phyloP scores from a whole-genome alignment of 1,284 basidiomycete genomes.

The Cryptococcus sp. region DNA sequence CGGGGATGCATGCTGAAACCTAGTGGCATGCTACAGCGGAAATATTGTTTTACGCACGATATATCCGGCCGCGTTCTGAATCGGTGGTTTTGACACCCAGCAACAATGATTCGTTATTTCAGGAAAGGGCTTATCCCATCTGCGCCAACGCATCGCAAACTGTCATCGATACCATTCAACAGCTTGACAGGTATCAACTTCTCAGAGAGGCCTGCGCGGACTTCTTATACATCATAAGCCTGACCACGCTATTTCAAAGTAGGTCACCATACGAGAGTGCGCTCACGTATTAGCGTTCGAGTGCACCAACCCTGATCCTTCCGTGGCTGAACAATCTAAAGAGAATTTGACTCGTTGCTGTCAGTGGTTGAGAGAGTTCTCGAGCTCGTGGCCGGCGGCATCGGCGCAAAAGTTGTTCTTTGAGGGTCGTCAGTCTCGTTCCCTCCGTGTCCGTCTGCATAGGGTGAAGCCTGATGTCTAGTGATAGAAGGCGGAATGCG shows the following conservation, averaged over 20 bases:
- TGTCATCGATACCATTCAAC: slow-evolving; percentile 30
- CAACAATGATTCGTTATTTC: neutral
- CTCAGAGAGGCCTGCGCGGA: slow-evolving; percentile 37
- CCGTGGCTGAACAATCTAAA: slow-evolving; percentile 26
- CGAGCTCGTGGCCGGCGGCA: slow-evolving; percentile 38
- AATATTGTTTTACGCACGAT: slow-evolving; percentile 39
- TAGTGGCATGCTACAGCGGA: slow-evolving; percentile 23
- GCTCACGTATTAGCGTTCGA: slow-evolving; percentile 17
- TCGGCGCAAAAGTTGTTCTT: slow-evolving; percentile 43
- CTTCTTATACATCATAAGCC: slow-evolving; percentile 37
- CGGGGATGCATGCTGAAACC: neutral
- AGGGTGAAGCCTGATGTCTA: no score
- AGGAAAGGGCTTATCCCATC: slow-evolving; percentile 17
- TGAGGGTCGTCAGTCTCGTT: slow-evolving; percentile 20
- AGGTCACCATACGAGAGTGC: slow-evolving; percentile 1
- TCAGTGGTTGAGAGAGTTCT: slow-evolving; percentile 40
- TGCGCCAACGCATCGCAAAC: slow-evolving; percentile 37
- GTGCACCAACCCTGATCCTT: slow-evolving; percentile 16
- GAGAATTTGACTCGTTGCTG: slow-evolving; percentile 43
- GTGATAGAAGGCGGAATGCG: slow-evolving; percentile 40
- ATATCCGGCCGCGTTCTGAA: slow-evolving; percentile 16
- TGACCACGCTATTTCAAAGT: slow-evolving; percentile 41
- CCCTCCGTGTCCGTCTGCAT: no score
- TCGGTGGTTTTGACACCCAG: neutral
- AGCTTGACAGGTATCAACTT: slow-evolving; percentile 33